These are phyloP conservation scores for Kwoniella heveanensis DNA, from an alignment of 768 basidiomycete genomes.

Conservation along the genomic window DNA sequence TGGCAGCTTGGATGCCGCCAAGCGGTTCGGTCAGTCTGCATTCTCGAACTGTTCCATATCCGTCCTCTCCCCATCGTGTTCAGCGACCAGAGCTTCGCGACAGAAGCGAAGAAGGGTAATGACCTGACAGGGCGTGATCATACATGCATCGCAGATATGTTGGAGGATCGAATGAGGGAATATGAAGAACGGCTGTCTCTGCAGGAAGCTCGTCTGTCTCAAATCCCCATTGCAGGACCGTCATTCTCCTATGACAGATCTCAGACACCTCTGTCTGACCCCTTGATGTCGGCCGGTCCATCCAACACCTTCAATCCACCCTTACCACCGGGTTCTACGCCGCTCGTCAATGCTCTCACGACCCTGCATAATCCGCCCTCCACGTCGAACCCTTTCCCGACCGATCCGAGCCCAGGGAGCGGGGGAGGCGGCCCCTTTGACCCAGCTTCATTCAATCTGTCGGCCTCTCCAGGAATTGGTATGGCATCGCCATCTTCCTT, in stretches of 20 bases:
- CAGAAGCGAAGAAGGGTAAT: too few relatives aligned
- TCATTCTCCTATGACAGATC: constrained; percentile 20
- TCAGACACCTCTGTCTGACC: constrained; percentile 15
- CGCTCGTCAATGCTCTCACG: neutral
- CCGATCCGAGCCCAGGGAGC: constrained; percentile 17
- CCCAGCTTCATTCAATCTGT: constrained; percentile 9
- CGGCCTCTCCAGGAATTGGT: constrained; percentile 16
- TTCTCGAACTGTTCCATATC: neutral
- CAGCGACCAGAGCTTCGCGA: too few relatives aligned
- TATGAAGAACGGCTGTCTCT: constrained; percentile 40
- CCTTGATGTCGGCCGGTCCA: neutral
- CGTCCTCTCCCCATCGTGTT: neutral
- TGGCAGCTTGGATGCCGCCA: constrained; percentile 49
- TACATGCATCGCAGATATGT: constrained; percentile 25
- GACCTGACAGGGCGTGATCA: neutral
- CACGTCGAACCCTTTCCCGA: constrained; percentile 11
- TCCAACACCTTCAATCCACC: constrained; percentile 16
- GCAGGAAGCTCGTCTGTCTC: constrained; percentile 39
- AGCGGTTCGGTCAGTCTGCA: constrained; percentile 41
- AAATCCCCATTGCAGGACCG: constrained; percentile 8
- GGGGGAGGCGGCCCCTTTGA: constrained; percentile 4
- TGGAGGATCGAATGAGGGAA: constrained; percentile 39
- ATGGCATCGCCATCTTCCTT: constrained; percentile 39
- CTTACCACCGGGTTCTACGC: neutral
- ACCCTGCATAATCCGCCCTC: constrained; percentile 7